Evolutionary conservation across 768 basidiomycete genomes (phyloP), one percentile per base, ranked within the genome.

Genomic region (Amanita brunnescens): DNA sequence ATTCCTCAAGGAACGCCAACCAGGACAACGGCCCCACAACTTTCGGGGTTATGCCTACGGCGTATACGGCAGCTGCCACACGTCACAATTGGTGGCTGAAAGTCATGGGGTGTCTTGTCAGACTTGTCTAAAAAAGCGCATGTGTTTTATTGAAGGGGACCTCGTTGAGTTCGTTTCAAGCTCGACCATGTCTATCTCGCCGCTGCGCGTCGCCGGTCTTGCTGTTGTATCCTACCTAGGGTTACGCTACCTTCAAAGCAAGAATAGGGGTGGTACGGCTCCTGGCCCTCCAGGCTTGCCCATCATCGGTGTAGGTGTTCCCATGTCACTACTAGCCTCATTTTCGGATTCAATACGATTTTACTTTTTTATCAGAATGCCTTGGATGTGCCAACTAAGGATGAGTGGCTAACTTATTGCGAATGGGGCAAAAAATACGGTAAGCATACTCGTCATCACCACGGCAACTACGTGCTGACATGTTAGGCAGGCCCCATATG

Each of bases 381-480:
- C 10, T 58, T 69, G 16, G 70, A 76, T 47, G 70, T 79, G 68
- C 74, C 79, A 0, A 54, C 60, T 0, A 55, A 63, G 23, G 66
- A 70, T 37, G 70, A 70, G 29, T 80, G 78, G 77, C 55, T 75
- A 20, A 72, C 67, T 1, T 79, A 71, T 54, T 63, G 76, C 5
- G 70, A 78, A 38, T 74, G 79, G 74, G 73, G 77, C 2, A 63
- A 64, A n/a, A 72, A 73, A 64, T 81, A 72, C 55, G 79, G 80
- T 74, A 41, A 1, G 69, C 1, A 21, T 37, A 35, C 33, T 33
- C 14, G 33, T 33, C 14, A 14, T 33, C 7, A 2, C n/a, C n/a
- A n/a, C n/a, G n/a, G n/a, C n/a, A n/a, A n/a, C n/a, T n/a, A n/a
- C n/a, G n/a, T n/a, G n/a, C n/a, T n/a, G n/a, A n/a, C 35, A 14